Base-by-base conservation (phyloP, 1,284 basidiomycete species). In the Tremellales sp. region DNA sequence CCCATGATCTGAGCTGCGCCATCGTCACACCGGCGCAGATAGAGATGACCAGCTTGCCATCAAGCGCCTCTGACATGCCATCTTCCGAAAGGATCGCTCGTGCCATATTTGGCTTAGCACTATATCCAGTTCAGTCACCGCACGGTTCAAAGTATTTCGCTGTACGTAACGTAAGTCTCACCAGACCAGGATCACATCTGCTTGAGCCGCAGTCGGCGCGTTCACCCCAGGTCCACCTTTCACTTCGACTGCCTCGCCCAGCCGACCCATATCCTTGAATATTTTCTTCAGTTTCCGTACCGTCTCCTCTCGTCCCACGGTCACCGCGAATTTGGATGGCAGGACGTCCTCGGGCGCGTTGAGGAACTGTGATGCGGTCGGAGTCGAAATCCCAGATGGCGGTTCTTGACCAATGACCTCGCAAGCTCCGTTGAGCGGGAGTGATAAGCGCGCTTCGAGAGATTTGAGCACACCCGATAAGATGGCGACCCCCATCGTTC, bases 401-500 rank as follows among this genome's bases (percentile, higher is more conserved):
- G 90, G 86, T 11, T 85, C 85, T 70, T 85, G 85, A 10, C 51
- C 33, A 60, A 25, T 27, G 12, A 33, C 27, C 7, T 46, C 36
- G 49, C 48, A 22, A 52, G 41, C 37, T 33, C 48, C 49, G 52
- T 46, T 15, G 47, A 48, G 35, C 52, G 43, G 27, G 59, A 57
- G 27, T 45, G 64, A 33, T 54, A 71, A 46, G 61, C 70, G 56
- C 45, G 65, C 25, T 57, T 73, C 61, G 49, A 75, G 58, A 21
- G 74, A 62, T 27, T 64, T 51, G 45, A 75, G 59, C 41, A 72
- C 70, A 29, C 72, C 96, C 25, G 93, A 96, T 42, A 96, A 82
- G 69, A 99, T 82, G 52, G 96, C 92, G 58, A 97, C 78, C 50
- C 96, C 96, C 96, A 99, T 98, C 6, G 96, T 98, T 51, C 96